Conservation (phyloP, 2,329 filamentous ascomycete genomes). For the Tolypocladium amazonense region DNA sequence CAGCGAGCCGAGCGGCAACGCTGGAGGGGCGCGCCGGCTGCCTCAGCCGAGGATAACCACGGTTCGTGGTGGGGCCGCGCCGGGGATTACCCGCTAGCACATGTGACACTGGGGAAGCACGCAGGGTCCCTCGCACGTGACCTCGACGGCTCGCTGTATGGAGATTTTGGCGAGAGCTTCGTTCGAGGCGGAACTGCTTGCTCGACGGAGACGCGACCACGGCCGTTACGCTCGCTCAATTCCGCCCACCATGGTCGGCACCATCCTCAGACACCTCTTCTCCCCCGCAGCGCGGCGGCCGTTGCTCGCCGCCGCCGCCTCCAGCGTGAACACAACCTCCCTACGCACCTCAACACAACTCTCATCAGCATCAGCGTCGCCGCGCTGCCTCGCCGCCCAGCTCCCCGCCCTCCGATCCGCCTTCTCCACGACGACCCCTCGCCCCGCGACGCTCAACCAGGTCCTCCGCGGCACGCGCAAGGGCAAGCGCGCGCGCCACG, state of each 20-base stretch:
- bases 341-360: slow-evolving; percentile 8
- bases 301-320: slow-evolving; percentile 10
- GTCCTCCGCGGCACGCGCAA: slow-evolving; percentile 67
- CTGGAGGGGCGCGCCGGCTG: neutral
- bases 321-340: slow-evolving; percentile 7
- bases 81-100: slow-evolving; percentile 1
- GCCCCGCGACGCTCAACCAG: slow-evolving; percentile 60
- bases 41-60: slow-evolving; percentile 16
- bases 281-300: slow-evolving; percentile 18
- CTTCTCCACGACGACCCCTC: slow-evolving; percentile 48
- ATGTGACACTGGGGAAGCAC: slow-evolving; percentile 3
- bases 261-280: slow-evolving; percentile 24
- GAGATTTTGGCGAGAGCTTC: neutral
- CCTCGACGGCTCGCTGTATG: neutral
- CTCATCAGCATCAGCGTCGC: neutral
- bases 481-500: slow-evolving; percentile 70
- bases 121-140: neutral
- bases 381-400: neutral
- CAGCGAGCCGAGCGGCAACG: neutral
- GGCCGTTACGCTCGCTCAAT: neutral
- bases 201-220: neutral
- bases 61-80: neutral
- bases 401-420: slow-evolving; percentile 17
- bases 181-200: neutral
- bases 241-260: slow-evolving; percentile 20